These are phyloP conservation scores for Myxozyma monticola DNA, from an alignment of 805 yeast species.

Conservation along the genomic window DNA sequence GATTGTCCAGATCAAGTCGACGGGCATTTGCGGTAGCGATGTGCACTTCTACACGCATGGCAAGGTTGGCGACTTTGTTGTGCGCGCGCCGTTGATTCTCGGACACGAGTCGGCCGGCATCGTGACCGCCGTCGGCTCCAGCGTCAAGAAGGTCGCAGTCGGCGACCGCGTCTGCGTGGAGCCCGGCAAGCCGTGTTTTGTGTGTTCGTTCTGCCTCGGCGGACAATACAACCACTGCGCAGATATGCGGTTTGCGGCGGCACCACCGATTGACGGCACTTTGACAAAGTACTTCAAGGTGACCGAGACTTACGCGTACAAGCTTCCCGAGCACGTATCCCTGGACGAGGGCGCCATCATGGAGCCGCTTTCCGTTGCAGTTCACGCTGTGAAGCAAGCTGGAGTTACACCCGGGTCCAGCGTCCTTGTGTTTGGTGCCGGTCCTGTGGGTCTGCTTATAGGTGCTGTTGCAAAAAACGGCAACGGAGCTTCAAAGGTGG, in stretches of 20 bases:
- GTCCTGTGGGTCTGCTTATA: conserved; percentile 53
- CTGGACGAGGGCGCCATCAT: conserved; percentile 52
- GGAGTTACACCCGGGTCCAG: conserved; percentile 45
- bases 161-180: conserved; percentile 66
- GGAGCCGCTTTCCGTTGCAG: conserved; percentile 60
- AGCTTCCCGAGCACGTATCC: conserved; percentile 46
- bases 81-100: conserved; percentile 48
- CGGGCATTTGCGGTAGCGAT: conserved; percentile 68
- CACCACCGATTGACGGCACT: conserved; percentile 61
- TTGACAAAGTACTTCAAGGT: conserved; percentile 51
- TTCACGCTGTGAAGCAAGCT: conserved; percentile 55
- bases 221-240: conserved; percentile 57
- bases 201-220: conserved; percentile 52
- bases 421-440: conserved; percentile 53
- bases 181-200: conserved; percentile 58
- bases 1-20: conserved; percentile 32
- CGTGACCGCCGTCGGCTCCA: conserved; percentile 48
- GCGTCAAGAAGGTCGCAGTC: conserved; percentile 45
- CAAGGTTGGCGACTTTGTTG: conserved; percentile 51
- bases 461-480: conserved; percentile 52
- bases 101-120: conserved; percentile 59
- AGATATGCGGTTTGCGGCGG: conserved; percentile 51
- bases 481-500: conserved; percentile 68
- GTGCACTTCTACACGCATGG: conserved; percentile 58
- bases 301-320: conserved; percentile 43